Evolutionary conservation across 176 grass and related monocot species (phyloP), one percentile per base, ranked within the genome.

Genomic region (Miscanthus lutarioriparius): DNA sequence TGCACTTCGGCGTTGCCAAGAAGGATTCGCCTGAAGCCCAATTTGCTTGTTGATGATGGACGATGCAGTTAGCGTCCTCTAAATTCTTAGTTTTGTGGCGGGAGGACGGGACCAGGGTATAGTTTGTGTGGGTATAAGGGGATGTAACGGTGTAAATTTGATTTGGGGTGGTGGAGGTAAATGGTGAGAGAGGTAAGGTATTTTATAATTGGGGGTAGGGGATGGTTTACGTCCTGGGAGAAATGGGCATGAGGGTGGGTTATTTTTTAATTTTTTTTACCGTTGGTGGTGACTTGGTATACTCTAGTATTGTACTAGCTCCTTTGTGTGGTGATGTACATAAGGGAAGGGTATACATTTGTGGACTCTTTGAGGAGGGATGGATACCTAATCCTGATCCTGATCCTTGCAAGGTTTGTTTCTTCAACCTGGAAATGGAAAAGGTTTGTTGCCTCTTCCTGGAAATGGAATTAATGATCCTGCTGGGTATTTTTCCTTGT

Each of bases 301-400:
- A 85, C 86, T 89, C 83, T 70, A 80, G 77, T 85, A 87, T 68
- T 73, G 86, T 88, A 79, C 72, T 79, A 72, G 75, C 90, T 81
- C 75, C 40, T 80, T 68, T 73, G 66, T 87, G 65, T 92, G 84
- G 67, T 89, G 80, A 77, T 87, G 84, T 92, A 81, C 79, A 87
- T 92, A 89, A 74, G 91, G 45, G 70, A 86, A 43, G 76, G 83
- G 87, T 84, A 89, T 92, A 89, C 80, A 84, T 81, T 84, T 84
- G 80, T 87, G 75, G 81, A 71, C 66, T 78, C 54, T 76, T 80
- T 64, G 86, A 54, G 26, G 67, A 77, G 79, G 68, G 70, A 73
- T 79, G 86, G 74, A 82, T 90, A 43, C 70, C 13, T 65, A 32
- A 62, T 62, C 63, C 63, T 48, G 7, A 48, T 73, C 70, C 45